A percentile compares a stretch with the other conserved stretches of the same genome.
These are phyloP conservation scores for Naematelia aurantialba DNA, from an alignment of 768 basidiomycete species.

Conservation along the genomic window DNA sequence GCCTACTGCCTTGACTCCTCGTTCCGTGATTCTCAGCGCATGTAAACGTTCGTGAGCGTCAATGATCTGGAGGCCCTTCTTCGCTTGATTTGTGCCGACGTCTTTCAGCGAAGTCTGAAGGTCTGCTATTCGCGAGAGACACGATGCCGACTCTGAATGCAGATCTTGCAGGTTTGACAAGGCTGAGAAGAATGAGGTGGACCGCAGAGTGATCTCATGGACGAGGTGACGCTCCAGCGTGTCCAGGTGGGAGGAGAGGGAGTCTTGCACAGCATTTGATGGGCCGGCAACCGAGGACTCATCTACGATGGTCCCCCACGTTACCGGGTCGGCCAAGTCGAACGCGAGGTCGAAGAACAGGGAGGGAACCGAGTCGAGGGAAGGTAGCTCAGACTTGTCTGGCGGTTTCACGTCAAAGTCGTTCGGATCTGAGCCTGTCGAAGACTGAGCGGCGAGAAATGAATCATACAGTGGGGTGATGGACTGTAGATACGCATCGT, in stretches of 20 bases:
- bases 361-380: constrained; percentile 69
- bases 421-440: constrained; percentile 15
- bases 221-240: constrained; percentile 91
- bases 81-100: constrained; percentile 72
- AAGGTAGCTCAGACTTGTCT: constrained; percentile 57
- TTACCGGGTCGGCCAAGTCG: constrained; percentile 75
- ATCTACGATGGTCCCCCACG: constrained; percentile 59
- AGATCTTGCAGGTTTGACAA: constrained; percentile 89
- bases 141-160: constrained; percentile 79
- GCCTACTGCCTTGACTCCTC: constrained; percentile 56
- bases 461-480: constrained; percentile 50
- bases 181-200: constrained; percentile 92
- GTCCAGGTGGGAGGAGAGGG: constrained; percentile 86
- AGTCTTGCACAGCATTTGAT: constrained; percentile 65
- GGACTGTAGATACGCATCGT: constrained; percentile 47
- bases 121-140: constrained; percentile 68
- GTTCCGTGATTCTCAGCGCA: constrained; percentile 55
- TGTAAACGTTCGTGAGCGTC: constrained; percentile 58
- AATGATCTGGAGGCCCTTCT: constrained; percentile 73
- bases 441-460: constrained; percentile 26
- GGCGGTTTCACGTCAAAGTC: constrained; percentile 37
- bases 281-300: constrained; percentile 6
- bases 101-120: constrained; percentile 69
- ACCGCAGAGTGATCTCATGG: constrained; percentile 82
- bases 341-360: constrained; percentile 77